Evolutionary conservation across 1,139 yeast species (phyloP), one percentile per base, ranked within the genome.

Genomic region (Kodamaea alishanica): DNA sequence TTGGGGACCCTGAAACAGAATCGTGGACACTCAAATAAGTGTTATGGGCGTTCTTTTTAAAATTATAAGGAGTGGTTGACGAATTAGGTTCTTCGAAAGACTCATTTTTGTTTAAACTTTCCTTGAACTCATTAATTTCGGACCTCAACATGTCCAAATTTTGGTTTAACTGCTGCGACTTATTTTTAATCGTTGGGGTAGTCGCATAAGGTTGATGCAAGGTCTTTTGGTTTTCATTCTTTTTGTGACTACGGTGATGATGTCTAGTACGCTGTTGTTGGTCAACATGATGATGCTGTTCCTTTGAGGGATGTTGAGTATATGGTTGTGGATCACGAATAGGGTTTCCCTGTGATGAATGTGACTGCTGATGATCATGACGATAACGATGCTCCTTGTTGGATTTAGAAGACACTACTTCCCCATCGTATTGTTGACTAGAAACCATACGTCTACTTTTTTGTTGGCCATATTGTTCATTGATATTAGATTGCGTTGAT

Each of bases 101-200:
- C 23, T 66, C 72, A 10, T 50, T 48, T 35, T 55, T 60, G 33
- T 60, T 60, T 46, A 70, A 58, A 41, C 72, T 68, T 40, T 71
- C 76, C 40, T 70, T 71, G 45, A 71, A 72, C 41, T 71, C 75
- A 45, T 70, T 70, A 41, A 72, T 69, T 49, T 72, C 77, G 23
- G 62, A 57, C 39, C 76, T 52, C 39, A 72, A 60, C 39, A 70
- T 49, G 44, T 70, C 73, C 43, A 72, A 60, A 43, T 70, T 70
- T 39, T 69, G 73, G 43, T 69, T 69, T 51, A 71, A 56, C 38
- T 67, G 67, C n/a, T 49, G 52, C 0, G 67, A 51, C 40, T 65
- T 65, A 33, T 54, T 52, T 39, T 50, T 46, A 34, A 43, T 35
- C 30, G 49, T 23, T 33, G 50, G 48, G 6, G 39, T 42, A 11